phyloP scores from a whole-genome alignment of 148 eudicot genomes.

The Amaranthus cruentus region DNA sequence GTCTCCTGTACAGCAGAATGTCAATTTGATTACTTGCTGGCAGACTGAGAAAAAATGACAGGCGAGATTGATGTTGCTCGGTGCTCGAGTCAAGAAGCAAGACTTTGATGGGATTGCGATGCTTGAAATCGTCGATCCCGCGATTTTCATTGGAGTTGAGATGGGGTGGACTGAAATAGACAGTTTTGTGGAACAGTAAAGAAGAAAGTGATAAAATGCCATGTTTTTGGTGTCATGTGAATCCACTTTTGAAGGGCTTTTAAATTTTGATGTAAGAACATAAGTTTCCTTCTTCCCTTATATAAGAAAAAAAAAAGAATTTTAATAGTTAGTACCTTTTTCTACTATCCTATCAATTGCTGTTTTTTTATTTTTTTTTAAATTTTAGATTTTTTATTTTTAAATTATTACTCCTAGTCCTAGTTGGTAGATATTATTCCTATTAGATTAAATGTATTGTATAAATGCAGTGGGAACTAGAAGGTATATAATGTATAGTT shows the following conservation, averaged over 20 bases:
- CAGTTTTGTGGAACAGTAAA: background rate
- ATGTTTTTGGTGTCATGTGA: background rate
- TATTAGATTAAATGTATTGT: no score
- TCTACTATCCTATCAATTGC: background rate
- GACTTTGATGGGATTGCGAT: no score
- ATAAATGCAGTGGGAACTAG: no score
- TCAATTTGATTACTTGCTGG: slow-evolving; percentile 46
- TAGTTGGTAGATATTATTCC: background rate
- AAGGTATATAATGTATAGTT: no score
- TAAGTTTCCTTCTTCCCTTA: background rate
- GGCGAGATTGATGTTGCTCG: background rate
- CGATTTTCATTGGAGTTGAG: no score
- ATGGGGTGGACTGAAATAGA: background rate
- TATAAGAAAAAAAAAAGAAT: background rate
- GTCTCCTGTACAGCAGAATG: slow-evolving; percentile 24
- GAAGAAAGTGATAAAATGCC: background rate
- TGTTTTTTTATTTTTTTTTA: background rate
- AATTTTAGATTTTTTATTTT: background rate
- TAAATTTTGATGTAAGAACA: slow-evolving; percentile 13
- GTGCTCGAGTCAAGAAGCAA: no score
- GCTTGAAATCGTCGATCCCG: no score
- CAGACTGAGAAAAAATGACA: slow-evolving; percentile 64
- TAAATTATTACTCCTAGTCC: background rate
- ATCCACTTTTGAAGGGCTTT: background rate
- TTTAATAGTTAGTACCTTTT: slow-evolving; percentile 2